phyloP scores from a whole-genome alignment of 345 rosid genomes.

The Citrus sp. region DNA sequence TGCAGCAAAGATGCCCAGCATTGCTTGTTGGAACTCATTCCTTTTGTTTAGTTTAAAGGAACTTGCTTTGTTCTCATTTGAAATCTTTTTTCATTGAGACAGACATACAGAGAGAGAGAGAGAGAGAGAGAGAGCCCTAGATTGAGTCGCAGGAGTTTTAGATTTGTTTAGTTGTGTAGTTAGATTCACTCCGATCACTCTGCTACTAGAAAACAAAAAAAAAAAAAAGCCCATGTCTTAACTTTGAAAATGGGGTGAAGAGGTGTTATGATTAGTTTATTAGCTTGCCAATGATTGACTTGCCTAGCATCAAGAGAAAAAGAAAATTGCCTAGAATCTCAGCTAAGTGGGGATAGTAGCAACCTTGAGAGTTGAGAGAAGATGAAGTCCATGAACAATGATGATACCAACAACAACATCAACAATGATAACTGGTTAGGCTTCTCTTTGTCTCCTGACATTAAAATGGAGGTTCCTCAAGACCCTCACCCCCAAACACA shows the following conservation, averaged over 20 bases:
- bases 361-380: constrained; percentile 14
- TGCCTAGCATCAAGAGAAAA: constrained; percentile 24
- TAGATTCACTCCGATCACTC: constrained; percentile 37
- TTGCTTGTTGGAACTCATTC: constrained; percentile 61
- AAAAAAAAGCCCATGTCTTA: neutral
- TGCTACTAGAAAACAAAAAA: constrained; percentile 25
- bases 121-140: constrained; percentile 13
- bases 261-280: constrained; percentile 30
- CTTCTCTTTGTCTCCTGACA: constrained; percentile 76
- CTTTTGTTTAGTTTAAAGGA: constrained; percentile 70
- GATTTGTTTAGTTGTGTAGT: constrained; percentile 31
- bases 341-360: constrained; percentile 7
- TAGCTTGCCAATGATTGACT: constrained; percentile 67
- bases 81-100: constrained; percentile 31
- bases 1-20: constrained; percentile 66
- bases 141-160: constrained; percentile 39
- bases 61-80: constrained; percentile 46
- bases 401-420: constrained; percentile 34
- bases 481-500: constrained; percentile 16
- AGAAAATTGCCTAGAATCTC: constrained; percentile 28
- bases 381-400: constrained; percentile 65
- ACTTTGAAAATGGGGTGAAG: constrained; percentile 17
- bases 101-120: constrained; percentile 6
- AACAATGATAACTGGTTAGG: constrained; percentile 57
- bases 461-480: constrained; percentile 55